Evolutionary conservation across 2,329 filamentous ascomycete species (phyloP).

Genomic region (Colletotrichum higginsianum): DNA sequence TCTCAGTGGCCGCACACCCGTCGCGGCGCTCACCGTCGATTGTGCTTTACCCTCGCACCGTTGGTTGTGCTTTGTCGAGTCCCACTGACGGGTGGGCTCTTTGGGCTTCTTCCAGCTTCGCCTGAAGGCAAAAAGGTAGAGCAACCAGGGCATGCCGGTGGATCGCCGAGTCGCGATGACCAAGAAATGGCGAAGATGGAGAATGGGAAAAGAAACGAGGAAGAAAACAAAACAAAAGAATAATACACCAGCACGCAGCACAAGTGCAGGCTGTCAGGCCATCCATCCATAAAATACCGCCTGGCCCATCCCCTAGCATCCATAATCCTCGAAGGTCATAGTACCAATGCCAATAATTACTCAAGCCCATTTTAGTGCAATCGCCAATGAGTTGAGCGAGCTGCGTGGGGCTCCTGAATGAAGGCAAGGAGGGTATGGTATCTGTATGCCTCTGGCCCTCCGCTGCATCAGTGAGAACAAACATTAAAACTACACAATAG

Average conservation of each 20-base stretch:
- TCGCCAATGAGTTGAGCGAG: too few species aligned
- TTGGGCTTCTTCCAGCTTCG: constrained; percentile 26
- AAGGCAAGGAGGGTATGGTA: too few species aligned
- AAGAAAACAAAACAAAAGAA: not conserved
- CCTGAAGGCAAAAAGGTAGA: constrained; percentile 14
- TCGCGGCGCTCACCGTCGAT: constrained; percentile 12
- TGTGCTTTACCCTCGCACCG: not conserved
- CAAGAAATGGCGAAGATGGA: not conserved
- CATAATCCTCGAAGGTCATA: constrained; percentile 23
- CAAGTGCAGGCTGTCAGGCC: not conserved
- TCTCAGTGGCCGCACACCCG: constrained; percentile 19
- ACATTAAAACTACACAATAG: constrained; percentile 9
- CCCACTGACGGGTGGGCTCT: constrained; percentile 9
- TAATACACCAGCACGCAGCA: not conserved
- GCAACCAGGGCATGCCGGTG: constrained; percentile 10
- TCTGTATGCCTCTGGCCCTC: not conserved
- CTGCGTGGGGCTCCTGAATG: constrained; percentile 26
- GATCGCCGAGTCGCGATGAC: constrained; percentile 1
- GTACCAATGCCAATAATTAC: constrained; percentile 18
- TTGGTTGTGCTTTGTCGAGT: constrained; percentile 17
- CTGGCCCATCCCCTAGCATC: constrained; percentile 20
- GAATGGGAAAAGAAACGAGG: not conserved
- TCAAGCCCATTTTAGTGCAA: constrained; percentile 10
- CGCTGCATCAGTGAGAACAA: not conserved
- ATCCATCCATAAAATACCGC: constrained; percentile 35